Base-by-base conservation (phyloP, 75 land plant genomes). In the Ceratopteris richardii region DNA sequence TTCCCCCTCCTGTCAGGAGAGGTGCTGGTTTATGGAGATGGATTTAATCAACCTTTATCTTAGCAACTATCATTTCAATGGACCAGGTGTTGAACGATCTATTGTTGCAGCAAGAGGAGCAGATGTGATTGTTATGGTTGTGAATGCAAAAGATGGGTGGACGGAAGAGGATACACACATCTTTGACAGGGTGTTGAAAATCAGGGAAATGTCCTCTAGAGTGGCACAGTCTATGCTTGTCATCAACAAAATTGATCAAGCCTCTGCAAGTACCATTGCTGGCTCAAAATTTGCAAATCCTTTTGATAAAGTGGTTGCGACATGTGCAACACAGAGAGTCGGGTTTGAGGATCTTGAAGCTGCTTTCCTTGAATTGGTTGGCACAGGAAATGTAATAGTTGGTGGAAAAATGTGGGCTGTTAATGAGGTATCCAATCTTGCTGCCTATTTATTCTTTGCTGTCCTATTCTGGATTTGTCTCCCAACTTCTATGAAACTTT, bases 71-170 rank as follows among this genome's bases (percentile, higher is more conserved):
- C 47, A 20, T 30, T 40, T 24, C 29, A 60, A 48, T 60, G n/a
- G 18, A 60, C 0, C 10, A 94, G 96, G 98, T 66, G 96, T 94
- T 21, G 80, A 94, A 63, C 74, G 98, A 66, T 90, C 98, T 29
- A 76, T 90, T 74, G 85, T 86, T 56, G 98, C 76, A 63, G 97
- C 98, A 37, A 43, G 39, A 42, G 83, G 84, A 47, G 98, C 98
- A 19, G 88, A 94, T 77, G 81, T 90, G 22, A 71, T 94, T 53
- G 72, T 94, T 54, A 81, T 94, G 91, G 66, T 74, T 33, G 68
- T 90, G 26, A 81, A 81, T 81, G 98, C 98, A 17, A 19, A 66
- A 44, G 98, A 94, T 44, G 98, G 98, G 17, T 94, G 96, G 98
- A 94, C 96, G 30, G 0, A 60, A 14, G 88, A 83, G 16, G 98